phyloP scores from a whole-genome alignment of 1,284 basidiomycete species.

The Moesziomyces antarcticus region DNA sequence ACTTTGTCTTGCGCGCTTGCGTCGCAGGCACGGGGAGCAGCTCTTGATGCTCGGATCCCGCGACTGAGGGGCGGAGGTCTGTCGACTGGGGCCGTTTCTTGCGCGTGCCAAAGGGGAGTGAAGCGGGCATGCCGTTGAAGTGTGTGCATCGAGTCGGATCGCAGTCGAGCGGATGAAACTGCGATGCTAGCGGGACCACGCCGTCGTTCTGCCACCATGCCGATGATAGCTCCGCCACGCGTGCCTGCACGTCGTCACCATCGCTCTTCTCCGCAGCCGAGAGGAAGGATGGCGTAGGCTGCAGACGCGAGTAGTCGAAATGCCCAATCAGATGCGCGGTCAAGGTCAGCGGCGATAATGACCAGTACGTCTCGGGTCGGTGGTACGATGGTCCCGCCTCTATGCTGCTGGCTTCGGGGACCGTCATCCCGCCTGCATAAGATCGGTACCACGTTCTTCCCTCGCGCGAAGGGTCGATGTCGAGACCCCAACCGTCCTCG shows the following conservation, averaged over 20 bases:
- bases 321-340: conserved; percentile 28
- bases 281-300: conserved; percentile 14
- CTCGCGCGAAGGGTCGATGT: neutral
- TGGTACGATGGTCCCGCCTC: conserved; percentile 10
- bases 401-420: conserved; percentile 3
- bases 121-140: conserved; percentile 24
- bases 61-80: neutral
- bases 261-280: neutral
- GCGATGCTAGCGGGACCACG: conserved; percentile 49
- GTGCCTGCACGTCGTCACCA: neutral
- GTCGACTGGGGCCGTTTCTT: conserved; percentile 14
- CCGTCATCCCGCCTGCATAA: conserved; percentile 43
- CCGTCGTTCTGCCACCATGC: conserved; percentile 53
- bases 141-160: conserved; percentile 19
- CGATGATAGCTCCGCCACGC: conserved; percentile 3
- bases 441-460: conserved; percentile 45
- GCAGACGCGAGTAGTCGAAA: conserved; percentile 32
- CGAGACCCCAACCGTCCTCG: conserved; percentile 30
- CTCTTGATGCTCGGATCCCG: neutral
- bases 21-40: conserved; percentile 19
- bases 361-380: conserved; percentile 28
- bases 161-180: conserved; percentile 51
- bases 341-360: conserved; percentile 30
- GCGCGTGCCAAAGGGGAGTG: conserved; percentile 12
- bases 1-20: neutral